Conservation (phyloP, 176 grass and related monocot genomes). For the Sorghum bicolor region Sorghum_bicolor_NCBIv3 NC_012872.2:57721501-57722000, state of each 20-base stretch:
- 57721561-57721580: background rate
- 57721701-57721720: background rate
- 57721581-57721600: background rate
- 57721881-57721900: constrained; percentile 89
- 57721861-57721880: constrained; percentile 85
- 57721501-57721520: background rate
- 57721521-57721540: background rate
- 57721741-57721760: constrained; percentile 5
- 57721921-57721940: constrained; percentile 96
- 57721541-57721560: background rate
- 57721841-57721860: constrained; percentile 71
- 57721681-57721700: background rate
- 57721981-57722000: constrained; percentile 19
- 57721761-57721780: background rate
- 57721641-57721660: background rate
- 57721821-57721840: constrained; percentile 93
- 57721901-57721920: constrained; percentile 88
- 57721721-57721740: background rate
- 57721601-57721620: background rate
- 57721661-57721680: background rate
- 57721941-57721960: constrained; percentile 81
- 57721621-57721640: background rate
- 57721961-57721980: constrained; percentile 49
- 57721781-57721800: constrained; percentile 70
- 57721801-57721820: constrained; percentile 93